These are phyloP conservation scores for Geotrichum carabidarum DNA, from an alignment of 1,139 yeast genomes.

Conservation along the genomic window DNA sequence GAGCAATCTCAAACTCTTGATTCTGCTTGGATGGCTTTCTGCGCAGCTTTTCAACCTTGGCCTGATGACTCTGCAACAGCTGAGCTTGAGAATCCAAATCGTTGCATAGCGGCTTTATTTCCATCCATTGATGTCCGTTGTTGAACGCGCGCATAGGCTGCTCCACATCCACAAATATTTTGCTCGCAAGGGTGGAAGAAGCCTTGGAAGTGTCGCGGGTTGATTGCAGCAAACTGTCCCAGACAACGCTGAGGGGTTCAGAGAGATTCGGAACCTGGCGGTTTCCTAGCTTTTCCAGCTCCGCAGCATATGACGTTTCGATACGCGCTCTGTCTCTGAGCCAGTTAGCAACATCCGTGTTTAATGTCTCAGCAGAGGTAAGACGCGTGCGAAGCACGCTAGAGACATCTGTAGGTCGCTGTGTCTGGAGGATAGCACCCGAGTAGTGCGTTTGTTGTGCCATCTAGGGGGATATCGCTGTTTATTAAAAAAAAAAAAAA, in stretches of 20 bases:
- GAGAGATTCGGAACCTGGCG: neutral
- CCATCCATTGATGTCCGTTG: conserved; percentile 29
- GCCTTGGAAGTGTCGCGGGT: conserved; percentile 31
- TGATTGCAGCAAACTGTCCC: conserved; percentile 27
- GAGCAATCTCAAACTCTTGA: conserved; percentile 20
- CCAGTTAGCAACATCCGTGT: conserved; percentile 38
- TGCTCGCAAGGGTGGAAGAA: conserved; percentile 29
- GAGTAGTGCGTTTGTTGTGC: neutral
- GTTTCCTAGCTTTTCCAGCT: conserved; percentile 32
- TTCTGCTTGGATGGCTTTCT: conserved; percentile 20
- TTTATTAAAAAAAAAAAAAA: too few species aligned
- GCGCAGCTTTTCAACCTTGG: conserved; percentile 15
- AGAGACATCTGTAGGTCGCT: neutral
- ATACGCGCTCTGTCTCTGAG: conserved; percentile 35
- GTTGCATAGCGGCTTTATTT: conserved; percentile 30
- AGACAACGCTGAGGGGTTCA: conserved; percentile 24
- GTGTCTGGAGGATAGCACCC: neutral
- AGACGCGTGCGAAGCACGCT: conserved; percentile 24
- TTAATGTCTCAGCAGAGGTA: conserved; percentile 28
- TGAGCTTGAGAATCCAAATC: conserved; percentile 30
- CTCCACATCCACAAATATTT: conserved; percentile 34
- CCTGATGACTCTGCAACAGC: conserved; percentile 24
- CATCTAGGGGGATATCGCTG: neutral
- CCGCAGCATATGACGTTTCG: conserved; percentile 36
- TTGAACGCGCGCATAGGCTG: conserved; percentile 30